Evolutionary conservation across 176 grass and related monocot species (phyloP).

Genomic region (Hyparrhenia diplandra): DNA sequence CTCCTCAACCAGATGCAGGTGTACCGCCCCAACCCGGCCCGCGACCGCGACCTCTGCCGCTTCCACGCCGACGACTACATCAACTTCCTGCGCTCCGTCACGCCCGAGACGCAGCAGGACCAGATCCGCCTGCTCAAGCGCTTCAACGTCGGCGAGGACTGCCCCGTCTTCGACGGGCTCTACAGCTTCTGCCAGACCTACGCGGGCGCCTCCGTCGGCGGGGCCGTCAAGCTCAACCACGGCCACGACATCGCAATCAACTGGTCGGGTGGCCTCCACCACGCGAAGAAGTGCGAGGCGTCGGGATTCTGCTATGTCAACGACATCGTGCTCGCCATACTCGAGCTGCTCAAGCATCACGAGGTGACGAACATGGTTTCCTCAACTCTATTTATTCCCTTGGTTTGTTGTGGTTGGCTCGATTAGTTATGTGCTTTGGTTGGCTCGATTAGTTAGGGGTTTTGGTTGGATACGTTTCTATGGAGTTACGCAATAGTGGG

Average conservation of each 20-base stretch:
- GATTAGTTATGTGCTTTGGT: too few species aligned
- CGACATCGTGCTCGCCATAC: slow-evolving; percentile 83
- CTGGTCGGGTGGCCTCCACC: slow-evolving; percentile 80
- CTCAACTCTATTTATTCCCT: not conserved
- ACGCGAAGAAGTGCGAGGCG: slow-evolving; percentile 79
- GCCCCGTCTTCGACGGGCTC: slow-evolving; percentile 80
- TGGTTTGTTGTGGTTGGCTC: too few species aligned
- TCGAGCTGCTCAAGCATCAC: slow-evolving; percentile 71
- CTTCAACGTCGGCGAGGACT: slow-evolving; percentile 89
- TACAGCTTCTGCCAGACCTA: slow-evolving; percentile 92
- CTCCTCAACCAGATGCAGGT: slow-evolving; percentile 77
- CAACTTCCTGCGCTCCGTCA: slow-evolving; percentile 67
- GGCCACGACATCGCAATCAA: slow-evolving; percentile 87
- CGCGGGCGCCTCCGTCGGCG: slow-evolving; percentile 71
- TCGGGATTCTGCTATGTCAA: slow-evolving; percentile 94
- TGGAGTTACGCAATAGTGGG: too few species aligned
- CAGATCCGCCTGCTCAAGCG: slow-evolving; percentile 58
- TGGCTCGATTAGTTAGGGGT: not conserved
- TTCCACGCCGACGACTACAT: slow-evolving; percentile 97
- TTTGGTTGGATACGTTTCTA: not conserved
- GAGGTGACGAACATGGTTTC: slow-evolving; percentile 36
- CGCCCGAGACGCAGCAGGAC: slow-evolving; percentile 78
- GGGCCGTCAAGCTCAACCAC: slow-evolving; percentile 73
- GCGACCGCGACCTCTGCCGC: slow-evolving; percentile 69
- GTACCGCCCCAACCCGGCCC: slow-evolving; percentile 51